Base-by-base conservation (phyloP, 108 stramenopile genomes). In the Chaetoceros tenuissimus region DNA sequence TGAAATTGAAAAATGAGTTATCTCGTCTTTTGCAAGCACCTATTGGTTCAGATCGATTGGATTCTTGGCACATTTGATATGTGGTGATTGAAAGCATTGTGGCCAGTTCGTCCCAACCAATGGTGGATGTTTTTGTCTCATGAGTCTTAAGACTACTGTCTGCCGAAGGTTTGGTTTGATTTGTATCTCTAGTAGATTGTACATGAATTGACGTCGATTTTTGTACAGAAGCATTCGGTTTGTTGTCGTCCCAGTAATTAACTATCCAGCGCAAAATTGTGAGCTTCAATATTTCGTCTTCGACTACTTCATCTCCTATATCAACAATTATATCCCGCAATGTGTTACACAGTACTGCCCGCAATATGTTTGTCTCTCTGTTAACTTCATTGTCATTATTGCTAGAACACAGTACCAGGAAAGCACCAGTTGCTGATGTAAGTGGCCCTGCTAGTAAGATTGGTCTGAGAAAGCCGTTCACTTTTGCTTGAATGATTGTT, bases 61-160 rank as follows among this genome's bases (percentile, higher is more conserved):
- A 64, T 56, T 85, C 84, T 26, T 68, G 60, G 47, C 59, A 52
- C 63, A 85, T 82, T 28, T 79, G 63, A 30, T 68, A 63, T 5
- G 71, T 72, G 24, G 67, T 67, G 7, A 72, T 49, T 21, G 44
- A 53, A n/a, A 77, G 57, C 76, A 77, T 77, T 2, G 71, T 59
- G 3, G 48, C 43, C n/a, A 77, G 49, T 28, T 72, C 71, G 28
- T 64, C 63, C 76, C 76, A 77, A 31, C 44, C 44, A 18, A 77
- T 25, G 18, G 61, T 48, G 23, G 56, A 28, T 27, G 43, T n/a
- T 17, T 25, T 44, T 31, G 19, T 8, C 3, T 28, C 8, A 54
- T 22, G 28, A 22, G 53, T 31, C 22, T 20, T 13, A 13, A 34
- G 17, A 7, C 13, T 46, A 5, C 20, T 24, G 8, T 10, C 25